Conservation (phyloP, 2,329 filamentous ascomycete species). For the Mariannaea elegans region DNA sequence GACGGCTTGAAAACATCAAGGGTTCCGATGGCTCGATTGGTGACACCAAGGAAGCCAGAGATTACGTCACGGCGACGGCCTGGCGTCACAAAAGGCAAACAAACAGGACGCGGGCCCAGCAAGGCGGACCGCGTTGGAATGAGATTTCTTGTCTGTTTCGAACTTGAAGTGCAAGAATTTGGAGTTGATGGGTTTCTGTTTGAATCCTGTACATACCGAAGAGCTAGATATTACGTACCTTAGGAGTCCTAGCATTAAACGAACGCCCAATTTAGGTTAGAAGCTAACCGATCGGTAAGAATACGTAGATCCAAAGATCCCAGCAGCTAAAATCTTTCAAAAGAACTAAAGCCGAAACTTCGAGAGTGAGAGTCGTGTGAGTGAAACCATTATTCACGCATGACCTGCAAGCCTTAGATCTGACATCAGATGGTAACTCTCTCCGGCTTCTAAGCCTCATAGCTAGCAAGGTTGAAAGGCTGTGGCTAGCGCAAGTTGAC, state of each 20-base stretch:
- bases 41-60: not conserved
- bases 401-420: constrained; percentile 12
- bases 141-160: constrained; percentile 16
- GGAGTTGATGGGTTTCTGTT: not conserved
- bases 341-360: not conserved
- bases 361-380: not conserved
- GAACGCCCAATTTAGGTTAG: constrained; percentile 8
- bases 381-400: not conserved
- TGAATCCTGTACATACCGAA: constrained; percentile 1
- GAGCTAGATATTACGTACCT: constrained; percentile 8
- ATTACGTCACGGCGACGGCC: not conserved
- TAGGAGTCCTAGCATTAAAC: not conserved
- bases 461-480: not conserved
- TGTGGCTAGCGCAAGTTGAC: not conserved
- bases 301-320: no score
- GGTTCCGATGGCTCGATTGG: not conserved
- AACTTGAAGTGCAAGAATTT: constrained; percentile 9
- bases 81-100: not conserved
- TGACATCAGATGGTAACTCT: constrained; percentile 15
- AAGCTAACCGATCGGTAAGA: no score
- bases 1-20: constrained; percentile 14
- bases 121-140: constrained; percentile 13
- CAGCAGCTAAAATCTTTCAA: not conserved
- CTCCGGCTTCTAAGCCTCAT: constrained; percentile 3
- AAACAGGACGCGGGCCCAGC: not conserved